phyloP scores from a whole-genome alignment of 2,329 filamentous ascomycete genomes.

The Botryosphaeria agaves region DNA sequence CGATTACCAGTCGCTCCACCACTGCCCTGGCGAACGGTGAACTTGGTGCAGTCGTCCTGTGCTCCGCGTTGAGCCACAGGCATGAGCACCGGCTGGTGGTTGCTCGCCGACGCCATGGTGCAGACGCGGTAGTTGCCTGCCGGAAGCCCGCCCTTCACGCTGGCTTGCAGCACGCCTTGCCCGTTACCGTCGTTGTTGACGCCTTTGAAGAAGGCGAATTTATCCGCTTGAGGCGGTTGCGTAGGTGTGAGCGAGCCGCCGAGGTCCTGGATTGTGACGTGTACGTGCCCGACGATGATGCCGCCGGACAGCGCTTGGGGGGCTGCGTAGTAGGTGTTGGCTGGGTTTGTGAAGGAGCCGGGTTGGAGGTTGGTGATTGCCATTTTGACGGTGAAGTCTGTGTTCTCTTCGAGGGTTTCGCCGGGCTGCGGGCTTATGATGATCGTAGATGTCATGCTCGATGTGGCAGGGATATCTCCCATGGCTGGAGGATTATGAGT shows the following conservation, averaged over 20 bases:
- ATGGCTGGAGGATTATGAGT: conserved; percentile 23
- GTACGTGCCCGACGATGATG: conserved; percentile 28
- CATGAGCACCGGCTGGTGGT: conserved; percentile 42
- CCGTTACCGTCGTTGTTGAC: conserved; percentile 34
- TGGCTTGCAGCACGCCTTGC: conserved; percentile 26
- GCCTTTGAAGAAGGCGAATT: conserved; percentile 41
- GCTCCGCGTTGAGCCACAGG: conserved; percentile 36
- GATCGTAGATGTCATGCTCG: conserved; percentile 38
- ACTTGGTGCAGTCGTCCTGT: conserved; percentile 36
- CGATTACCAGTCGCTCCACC: not conserved
- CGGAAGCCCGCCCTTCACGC: conserved; percentile 28
- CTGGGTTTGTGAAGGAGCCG: conserved; percentile 37
- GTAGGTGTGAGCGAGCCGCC: conserved; percentile 17
- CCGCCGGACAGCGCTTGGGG: conserved; percentile 31
- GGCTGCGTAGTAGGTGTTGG: conserved; percentile 35
- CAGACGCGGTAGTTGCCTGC: conserved; percentile 33
- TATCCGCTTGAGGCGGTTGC: conserved; percentile 20
- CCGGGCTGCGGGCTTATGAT: conserved; percentile 29
- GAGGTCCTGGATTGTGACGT: conserved; percentile 35
- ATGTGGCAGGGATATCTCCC: conserved; percentile 34
- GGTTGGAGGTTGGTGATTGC: conserved; percentile 32
- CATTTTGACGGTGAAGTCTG: conserved; percentile 30
- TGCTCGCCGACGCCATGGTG: conserved; percentile 31
- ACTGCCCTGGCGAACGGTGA: conserved; percentile 19
- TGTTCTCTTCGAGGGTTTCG: conserved; percentile 20